These are phyloP conservation scores for Phytophthora citricola DNA, from an alignment of 352 stramenopile genomes.

Conservation along the genomic window DNA sequence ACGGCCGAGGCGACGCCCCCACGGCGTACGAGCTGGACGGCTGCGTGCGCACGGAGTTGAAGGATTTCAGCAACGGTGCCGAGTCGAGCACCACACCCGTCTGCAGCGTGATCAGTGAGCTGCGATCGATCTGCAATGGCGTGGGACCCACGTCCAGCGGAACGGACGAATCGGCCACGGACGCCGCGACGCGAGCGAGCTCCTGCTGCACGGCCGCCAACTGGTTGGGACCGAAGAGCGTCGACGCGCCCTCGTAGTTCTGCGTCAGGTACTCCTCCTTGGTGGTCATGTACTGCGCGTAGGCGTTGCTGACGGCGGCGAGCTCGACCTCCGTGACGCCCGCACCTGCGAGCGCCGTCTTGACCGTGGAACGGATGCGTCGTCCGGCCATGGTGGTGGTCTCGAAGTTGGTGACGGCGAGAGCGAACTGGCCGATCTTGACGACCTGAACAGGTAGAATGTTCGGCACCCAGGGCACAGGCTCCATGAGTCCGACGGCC, in stretches of 20 bases:
- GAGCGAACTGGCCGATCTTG: conserved; percentile 32
- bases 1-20: conserved; percentile 39
- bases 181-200: conserved; percentile 5
- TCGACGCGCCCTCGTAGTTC: conserved; percentile 76
- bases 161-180: conserved; percentile 31
- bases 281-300: conserved; percentile 1
- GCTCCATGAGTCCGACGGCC: conserved; percentile 45
- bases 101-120: conserved; percentile 44
- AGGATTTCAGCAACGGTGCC: conserved; percentile 22
- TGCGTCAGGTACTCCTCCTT: conserved; percentile 66
- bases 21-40: conserved; percentile 35
- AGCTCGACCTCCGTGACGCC: background rate
- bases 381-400: conserved; percentile 65
- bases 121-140: conserved; percentile 46
- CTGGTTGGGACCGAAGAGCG: conserved; percentile 72
- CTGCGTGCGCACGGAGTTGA: conserved; percentile 41
- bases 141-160: conserved; percentile 40
- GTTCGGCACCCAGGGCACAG: conserved; percentile 48
- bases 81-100: conserved; percentile 48
- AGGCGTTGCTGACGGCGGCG: background rate
- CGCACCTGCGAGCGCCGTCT: background rate
- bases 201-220: conserved; percentile 61
- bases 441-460: conserved; percentile 63
- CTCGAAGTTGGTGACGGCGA: conserved; percentile 69
- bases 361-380: conserved; percentile 33